Evolutionary conservation across 345 rosid species (phyloP).

Genomic region (Conringia planisiliqua): DNA sequence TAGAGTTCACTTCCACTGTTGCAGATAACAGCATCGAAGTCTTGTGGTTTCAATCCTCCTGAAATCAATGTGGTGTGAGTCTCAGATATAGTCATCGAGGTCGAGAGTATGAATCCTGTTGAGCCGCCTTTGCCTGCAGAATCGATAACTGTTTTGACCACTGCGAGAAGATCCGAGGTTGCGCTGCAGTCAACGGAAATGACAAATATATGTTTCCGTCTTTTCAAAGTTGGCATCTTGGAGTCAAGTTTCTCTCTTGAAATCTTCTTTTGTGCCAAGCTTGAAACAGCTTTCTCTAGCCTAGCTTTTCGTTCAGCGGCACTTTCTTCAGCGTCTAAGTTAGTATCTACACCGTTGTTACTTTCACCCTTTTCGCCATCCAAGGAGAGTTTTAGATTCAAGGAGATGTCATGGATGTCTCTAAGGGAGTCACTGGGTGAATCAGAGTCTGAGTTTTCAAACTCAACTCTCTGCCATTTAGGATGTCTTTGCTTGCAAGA

Average conservation of each 20-base stretch:
- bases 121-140: slow-evolving; percentile 42
- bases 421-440: slow-evolving; percentile 70
- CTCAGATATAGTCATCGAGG: slow-evolving; percentile 66
- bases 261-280: slow-evolving; percentile 36
- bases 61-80: slow-evolving; percentile 44
- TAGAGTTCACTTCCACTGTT: slow-evolving; percentile 79
- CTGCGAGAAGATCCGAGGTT: slow-evolving; percentile 33
- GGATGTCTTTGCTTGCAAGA: slow-evolving; percentile 73
- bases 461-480: slow-evolving; percentile 57
- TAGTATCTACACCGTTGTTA: slow-evolving; percentile 21
- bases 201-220: slow-evolving; percentile 51
- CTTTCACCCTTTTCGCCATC: slow-evolving; percentile 65
- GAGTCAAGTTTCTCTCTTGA: slow-evolving; percentile 39
- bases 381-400: slow-evolving; percentile 58
- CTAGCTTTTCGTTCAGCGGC: slow-evolving; percentile 38
- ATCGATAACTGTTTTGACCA: slow-evolving; percentile 41
- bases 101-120: slow-evolving; percentile 58
- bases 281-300: slow-evolving; percentile 42
- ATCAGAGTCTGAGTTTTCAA: slow-evolving; percentile 44
- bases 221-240: slow-evolving; percentile 46
- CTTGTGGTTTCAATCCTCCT: slow-evolving; percentile 53
- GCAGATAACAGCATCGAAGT: slow-evolving; percentile 75
- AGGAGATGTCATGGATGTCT: slow-evolving; percentile 61
- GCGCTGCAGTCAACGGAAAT: slow-evolving; percentile 55
- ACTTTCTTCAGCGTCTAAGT: slow-evolving; percentile 48